Base-by-base conservation (phyloP, 345 rosid species). In the Populus ilicifolia region DNA sequence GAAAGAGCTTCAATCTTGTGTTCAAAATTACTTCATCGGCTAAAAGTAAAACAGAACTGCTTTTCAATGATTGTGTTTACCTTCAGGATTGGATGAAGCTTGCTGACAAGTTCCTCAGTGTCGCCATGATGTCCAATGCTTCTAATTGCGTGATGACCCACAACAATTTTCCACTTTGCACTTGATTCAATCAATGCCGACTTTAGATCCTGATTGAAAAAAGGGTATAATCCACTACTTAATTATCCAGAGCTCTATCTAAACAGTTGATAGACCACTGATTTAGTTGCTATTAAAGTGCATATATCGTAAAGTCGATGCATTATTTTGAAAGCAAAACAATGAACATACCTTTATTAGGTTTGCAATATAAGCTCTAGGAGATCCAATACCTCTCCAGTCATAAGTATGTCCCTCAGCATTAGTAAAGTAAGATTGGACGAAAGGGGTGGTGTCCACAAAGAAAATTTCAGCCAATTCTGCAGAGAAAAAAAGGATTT, bases 131-230 rank as follows among this genome's bases (percentile, higher is more conserved):
- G 41, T 18, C 90, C 92, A 36, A 89, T 72, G n/a, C 91, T 87
- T 84, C 88, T 81, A 39, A 89, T 89, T 27, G 84, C 84, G 33
- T 90, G 93, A 73, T 91, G 92, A 27, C 94, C 92, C 35, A 89
- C 85, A 11, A 89, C 93, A 46, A 91, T 82, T 80, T 88, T 89
- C 94, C 90, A 91, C 41, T 79, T 83, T 2, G 94, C 92, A 14
- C 23, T 73, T 1, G 94, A 88, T 63, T 78, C 77, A 27, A 64
- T 82, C 14, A 90, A 69, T n/a, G 81, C 88, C 46, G 61, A 16
- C 23, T 89, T 90, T 50, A 88, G 64, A 46, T 89, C 92, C 89
- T 90, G 54, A 14, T 5, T 35, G n/a, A 21, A 63, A 38, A n/a
- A 59, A n/a, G 63, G 29, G n/a, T 63, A 23, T 10, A 33, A 25